These are phyloP conservation scores for Calophaca sinica DNA, from an alignment of 306 rosid species.

Conservation along the genomic window DNA sequence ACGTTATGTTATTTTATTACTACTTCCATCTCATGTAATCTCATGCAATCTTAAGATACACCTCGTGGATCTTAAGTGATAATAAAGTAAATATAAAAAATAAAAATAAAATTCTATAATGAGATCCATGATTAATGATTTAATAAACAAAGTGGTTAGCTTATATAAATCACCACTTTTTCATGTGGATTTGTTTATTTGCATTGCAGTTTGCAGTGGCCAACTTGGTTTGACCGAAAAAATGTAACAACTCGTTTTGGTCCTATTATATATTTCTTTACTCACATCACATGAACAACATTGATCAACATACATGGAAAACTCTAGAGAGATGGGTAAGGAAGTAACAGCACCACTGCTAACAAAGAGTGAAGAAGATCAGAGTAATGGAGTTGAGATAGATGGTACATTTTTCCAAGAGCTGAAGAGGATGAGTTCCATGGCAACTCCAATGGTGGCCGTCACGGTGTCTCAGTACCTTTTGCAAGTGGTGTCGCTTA, in stretches of 20 bases:
- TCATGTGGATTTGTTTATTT: too few relatives aligned
- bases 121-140: too few relatives aligned
- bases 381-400: background rate
- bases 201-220: too few relatives aligned
- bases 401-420: conserved; percentile 44
- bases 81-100: background rate
- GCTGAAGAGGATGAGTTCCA: conserved; percentile 46
- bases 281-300: conserved; percentile 9
- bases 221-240: background rate
- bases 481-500: conserved; percentile 58
- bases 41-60: background rate
- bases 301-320: background rate
- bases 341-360: conserved; percentile 42
- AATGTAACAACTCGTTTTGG: background rate
- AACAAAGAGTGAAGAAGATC: conserved; percentile 25
- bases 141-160: too few relatives aligned
- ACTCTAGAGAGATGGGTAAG: conserved; percentile 43
- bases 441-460: conserved; percentile 66
- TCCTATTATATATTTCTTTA: background rate
- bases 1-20: background rate
- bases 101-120: background rate
- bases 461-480: conserved; percentile 60
- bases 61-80: background rate
- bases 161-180: too few relatives aligned
- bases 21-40: background rate